Base-by-base conservation (phyloP, 805 yeast species). In the Hanseniaspora nectarophila region DNA sequence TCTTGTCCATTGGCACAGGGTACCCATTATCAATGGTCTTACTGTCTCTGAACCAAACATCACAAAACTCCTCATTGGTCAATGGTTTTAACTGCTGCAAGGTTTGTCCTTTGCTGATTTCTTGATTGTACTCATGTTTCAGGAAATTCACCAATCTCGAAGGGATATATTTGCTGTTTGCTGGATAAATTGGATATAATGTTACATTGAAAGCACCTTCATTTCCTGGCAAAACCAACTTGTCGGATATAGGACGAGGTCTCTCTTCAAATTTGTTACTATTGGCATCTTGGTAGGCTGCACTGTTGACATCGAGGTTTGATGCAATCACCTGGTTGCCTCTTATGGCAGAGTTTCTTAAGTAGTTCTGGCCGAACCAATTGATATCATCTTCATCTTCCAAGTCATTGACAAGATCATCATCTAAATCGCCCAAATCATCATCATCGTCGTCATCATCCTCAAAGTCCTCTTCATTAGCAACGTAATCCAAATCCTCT, bases 181-280 rank as follows among this genome's bases (percentile, higher is more conserved):
- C 72, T 28, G 78, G 75, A 54, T 78, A 74, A 13, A 90, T 76
- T 4, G 98, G 97, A 62, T 86, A 87, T 54, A 92, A 81, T 3
- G 97, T 89, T 1, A 97, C 97, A 0, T 89, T 79, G 1, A 97
- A 88, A 58, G 85, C 92, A 16, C 90, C 87, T 65, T 89, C 96
- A 61, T 85, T 82, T 26, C 88, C 70, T 12, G 87, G 68, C 2
- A 87, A 85, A 1, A 95, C 85, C 59, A 81, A 80, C 6, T 92
- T 78, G 56, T 76, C 78, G 4, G 60, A 55, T 23, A 63, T 46
- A 3, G 34, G 24, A 9, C 28, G 26, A 10, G 49, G 51, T n/a
- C 42, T 33, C 23, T 51, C 50, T 26, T 39, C 54, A 38, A 35
- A 38, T 16, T 43, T 50, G 18, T 51, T 26, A 21, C 32, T 46